A percentile compares a stretch with the other conserved stretches of the same genome.
These are phyloP conservation scores for Arthrobotrys sinensis DNA, from an alignment of 2,329 filamentous ascomycete species.

Conservation along the genomic window DNA sequence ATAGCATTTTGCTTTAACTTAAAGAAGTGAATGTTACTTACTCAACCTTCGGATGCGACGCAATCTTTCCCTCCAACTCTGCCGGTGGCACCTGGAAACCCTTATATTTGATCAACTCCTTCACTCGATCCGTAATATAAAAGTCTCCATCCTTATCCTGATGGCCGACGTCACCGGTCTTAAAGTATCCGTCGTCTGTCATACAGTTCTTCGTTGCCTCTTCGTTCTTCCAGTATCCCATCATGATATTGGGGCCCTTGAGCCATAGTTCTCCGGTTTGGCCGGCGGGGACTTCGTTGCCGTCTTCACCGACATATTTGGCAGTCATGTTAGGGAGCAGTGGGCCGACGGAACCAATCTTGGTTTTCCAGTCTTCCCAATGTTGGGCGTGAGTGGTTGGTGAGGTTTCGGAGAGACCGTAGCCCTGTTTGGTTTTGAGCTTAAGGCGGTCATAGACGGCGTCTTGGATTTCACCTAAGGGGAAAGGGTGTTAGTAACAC, in stretches of 20 bases:
- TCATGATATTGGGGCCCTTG: constrained; percentile 84
- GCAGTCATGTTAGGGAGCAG: constrained; percentile 82
- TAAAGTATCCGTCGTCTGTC: constrained; percentile 86
- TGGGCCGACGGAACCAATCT: constrained; percentile 83
- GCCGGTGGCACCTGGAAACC: constrained; percentile 80
- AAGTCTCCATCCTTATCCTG: constrained; percentile 84
- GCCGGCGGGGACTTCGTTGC: constrained; percentile 75
- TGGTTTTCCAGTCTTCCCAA: constrained; percentile 82
- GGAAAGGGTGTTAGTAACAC: constrained; percentile 24
- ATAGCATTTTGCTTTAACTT: not conserved
- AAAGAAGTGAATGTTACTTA: constrained; percentile 16
- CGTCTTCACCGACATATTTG: constrained; percentile 79
- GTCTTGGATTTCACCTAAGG: constrained; percentile 77
- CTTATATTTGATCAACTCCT: constrained; percentile 77
- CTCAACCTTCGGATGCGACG: constrained; percentile 70
- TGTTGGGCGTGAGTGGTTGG: constrained; percentile 82
- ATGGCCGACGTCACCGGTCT: constrained; percentile 88
- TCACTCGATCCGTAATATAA: constrained; percentile 89
- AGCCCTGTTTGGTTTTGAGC: constrained; percentile 90
- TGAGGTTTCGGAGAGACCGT: constrained; percentile 88
- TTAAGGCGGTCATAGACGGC: constrained; percentile 81
- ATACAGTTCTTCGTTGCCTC: constrained; percentile 80
- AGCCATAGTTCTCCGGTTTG: constrained; percentile 82
- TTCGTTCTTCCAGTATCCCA: constrained; percentile 82
- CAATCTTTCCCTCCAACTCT: constrained; percentile 74